Conservation (phyloP, 2,329 filamentous ascomycete species). For the Penicillium sp. region DNA sequence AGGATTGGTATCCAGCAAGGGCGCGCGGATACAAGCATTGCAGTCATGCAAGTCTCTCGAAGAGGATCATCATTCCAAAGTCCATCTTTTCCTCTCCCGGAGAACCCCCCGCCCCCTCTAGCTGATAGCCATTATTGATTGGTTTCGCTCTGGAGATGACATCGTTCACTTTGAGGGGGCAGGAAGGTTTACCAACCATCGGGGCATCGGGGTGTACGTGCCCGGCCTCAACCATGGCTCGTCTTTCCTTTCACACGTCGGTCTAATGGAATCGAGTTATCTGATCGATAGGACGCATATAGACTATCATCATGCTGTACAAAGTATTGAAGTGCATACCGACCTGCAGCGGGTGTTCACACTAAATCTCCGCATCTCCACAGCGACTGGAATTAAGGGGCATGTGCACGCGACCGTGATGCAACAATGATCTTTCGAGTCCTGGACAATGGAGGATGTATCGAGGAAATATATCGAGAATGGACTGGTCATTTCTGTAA, state of each 20-base stretch:
- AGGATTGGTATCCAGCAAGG: slow-evolving; percentile 17
- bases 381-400: not conserved
- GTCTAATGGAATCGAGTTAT: slow-evolving; percentile 12
- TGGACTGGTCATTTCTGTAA: too few relatives aligned
- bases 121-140: not conserved
- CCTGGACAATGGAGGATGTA: too few relatives aligned
- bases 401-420: too few relatives aligned
- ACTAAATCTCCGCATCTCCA: slow-evolving; percentile 22
- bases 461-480: too few relatives aligned
- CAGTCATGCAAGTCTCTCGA: slow-evolving; percentile 11
- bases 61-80: slow-evolving; percentile 16
- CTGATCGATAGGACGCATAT: slow-evolving; percentile 8
- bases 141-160: slow-evolving; percentile 14
- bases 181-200: not conserved
- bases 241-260: slow-evolving; percentile 4
- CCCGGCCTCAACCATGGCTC: slow-evolving; percentile 13
- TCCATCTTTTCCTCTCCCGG: slow-evolving; percentile 3
- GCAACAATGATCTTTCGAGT: too few relatives aligned
- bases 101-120: not conserved
- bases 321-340: too few relatives aligned
- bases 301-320: too few relatives aligned
- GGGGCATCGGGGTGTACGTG: not conserved
- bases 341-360: slow-evolving; percentile 6
- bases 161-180: slow-evolving; percentile 14
- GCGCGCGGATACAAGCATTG: slow-evolving; percentile 15